These are phyloP conservation scores for Torulaspora pretoriensis DNA, from an alignment of 1,139 yeast species.

Conservation along the genomic window DNA sequence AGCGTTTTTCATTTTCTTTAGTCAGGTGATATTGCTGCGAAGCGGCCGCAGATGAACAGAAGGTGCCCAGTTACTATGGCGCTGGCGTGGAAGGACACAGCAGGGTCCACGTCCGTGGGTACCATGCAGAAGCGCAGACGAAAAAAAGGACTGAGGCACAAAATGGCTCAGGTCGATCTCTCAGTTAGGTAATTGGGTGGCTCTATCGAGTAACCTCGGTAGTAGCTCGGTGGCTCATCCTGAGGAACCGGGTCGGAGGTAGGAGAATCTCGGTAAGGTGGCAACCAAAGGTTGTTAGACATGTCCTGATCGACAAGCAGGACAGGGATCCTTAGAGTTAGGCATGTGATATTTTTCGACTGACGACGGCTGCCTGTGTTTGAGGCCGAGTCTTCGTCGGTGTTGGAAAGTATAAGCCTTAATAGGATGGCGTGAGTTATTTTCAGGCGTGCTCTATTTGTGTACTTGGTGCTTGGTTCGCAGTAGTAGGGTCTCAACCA, in stretches of 20 bases:
- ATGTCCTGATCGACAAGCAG: conserved; percentile 23
- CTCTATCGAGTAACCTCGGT: conserved; percentile 4
- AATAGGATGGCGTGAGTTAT: conserved; percentile 22
- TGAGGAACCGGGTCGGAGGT: background rate
- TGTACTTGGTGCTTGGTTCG: conserved; percentile 15
- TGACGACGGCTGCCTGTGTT: background rate
- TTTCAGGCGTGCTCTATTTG: conserved; percentile 19
- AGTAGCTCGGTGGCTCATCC: conserved; percentile 5
- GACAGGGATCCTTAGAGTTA: conserved; percentile 21
- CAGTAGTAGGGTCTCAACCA: conserved; percentile 21
- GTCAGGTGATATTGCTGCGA: too few species aligned
- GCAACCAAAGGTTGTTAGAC: conserved; percentile 22
- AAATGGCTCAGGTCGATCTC: background rate
- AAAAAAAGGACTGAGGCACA: background rate
- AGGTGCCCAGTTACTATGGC: too few species aligned
- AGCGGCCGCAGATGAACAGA: too few species aligned
- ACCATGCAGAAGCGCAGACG: background rate
- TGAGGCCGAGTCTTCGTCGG: background rate
- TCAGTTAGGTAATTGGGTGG: conserved; percentile 4
- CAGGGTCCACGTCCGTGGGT: too few species aligned
- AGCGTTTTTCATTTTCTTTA: too few species aligned
- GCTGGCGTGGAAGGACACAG: too few species aligned
- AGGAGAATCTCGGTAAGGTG: conserved; percentile 17
- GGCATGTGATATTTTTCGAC: conserved; percentile 1
- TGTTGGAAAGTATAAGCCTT: conserved; percentile 9